Conservation (phyloP, 495 filamentous ascomycete genomes). For the Daldinia decipiens region DNA sequence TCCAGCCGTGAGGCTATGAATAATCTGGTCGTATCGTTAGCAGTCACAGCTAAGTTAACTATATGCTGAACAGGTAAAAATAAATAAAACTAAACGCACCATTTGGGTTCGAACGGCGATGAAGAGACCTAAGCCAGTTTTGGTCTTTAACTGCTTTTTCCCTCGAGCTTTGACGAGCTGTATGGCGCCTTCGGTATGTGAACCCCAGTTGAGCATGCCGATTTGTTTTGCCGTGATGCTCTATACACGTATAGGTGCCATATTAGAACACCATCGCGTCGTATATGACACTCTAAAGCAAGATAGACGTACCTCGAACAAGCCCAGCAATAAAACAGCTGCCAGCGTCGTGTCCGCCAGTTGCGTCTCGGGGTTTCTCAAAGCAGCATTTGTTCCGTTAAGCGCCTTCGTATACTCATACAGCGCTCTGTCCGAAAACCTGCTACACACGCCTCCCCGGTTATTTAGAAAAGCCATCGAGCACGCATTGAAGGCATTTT, state of each 20-base stretch:
- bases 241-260: conserved; percentile 21
- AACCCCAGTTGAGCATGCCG: conserved; percentile 61
- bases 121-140: conserved; percentile 60
- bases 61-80: too few species aligned
- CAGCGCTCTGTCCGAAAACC: conserved; percentile 52
- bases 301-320: conserved; percentile 66
- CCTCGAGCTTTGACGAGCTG: conserved; percentile 64
- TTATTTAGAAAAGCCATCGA: conserved; percentile 65
- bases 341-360: conserved; percentile 67
- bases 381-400: conserved; percentile 61
- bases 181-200: conserved; percentile 65
- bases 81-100: conserved; percentile 52
- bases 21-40: conserved; percentile 46
- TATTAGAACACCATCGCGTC: conserved; percentile 11
- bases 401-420: conserved; percentile 63
- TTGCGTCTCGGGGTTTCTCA: conserved; percentile 60
- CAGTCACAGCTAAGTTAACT: background rate
- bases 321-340: conserved; percentile 68
- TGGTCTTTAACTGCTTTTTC: conserved; percentile 59
- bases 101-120: conserved; percentile 63
- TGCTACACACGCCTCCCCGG: conserved; percentile 48
- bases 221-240: conserved; percentile 60
- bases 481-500: conserved; percentile 69
- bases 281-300: background rate
- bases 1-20: conserved; percentile 58